Evolutionary conservation across 2,329 filamentous ascomycete species (phyloP), one percentile per base, ranked within the genome.

Genomic region (Microcyclospora pomicola): DNA sequence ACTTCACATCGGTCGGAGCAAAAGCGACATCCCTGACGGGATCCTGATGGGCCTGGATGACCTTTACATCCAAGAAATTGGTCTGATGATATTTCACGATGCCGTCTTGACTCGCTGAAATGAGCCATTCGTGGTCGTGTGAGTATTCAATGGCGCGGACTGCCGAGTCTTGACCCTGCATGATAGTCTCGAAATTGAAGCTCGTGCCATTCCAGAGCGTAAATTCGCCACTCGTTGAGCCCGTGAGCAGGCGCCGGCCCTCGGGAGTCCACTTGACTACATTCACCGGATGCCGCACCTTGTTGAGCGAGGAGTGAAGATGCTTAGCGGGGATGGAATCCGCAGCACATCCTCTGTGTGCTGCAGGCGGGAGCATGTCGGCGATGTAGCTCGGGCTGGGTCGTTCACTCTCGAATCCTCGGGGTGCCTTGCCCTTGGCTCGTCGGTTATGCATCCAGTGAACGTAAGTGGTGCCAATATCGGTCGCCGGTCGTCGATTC

Each of bases 101-200:
- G 40, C 91, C 91, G 50, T 91, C 86, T 59, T 96, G 87, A 56
- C 96, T 91, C 37, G 84, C 87, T 6, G 91, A 96, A 38, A 98
- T 75, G 10, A 98, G 70, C 88, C 91, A 98, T 63, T 98, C 91
- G 56, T 94, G 84, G 51, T 82, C 92, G 61, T 96, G 84, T 2
- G 91, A 93, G 67, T 94, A 98, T 47, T 77, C 76, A 33, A 87
- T 69, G 9, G 82, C 79, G 49, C 85, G 75, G 47, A 94, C 86
- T 29, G 84, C 82, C 39, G 79, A 77, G 61, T 95, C 88, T 60
- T 96, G 88, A 30, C 88, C 88, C 60, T 94, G 87, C 82, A 95
- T 95, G 19, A 98, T 95, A 3, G 91, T 96, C 65, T 98, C 91
- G 52, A 98, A 98, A 61, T 98, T 96, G 72, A 98, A 98, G 15